Evolutionary conservation across 1,284 basidiomycete species (phyloP), one percentile per base, ranked within the genome.

Genomic region (Ganoderma lucidum): DNA sequence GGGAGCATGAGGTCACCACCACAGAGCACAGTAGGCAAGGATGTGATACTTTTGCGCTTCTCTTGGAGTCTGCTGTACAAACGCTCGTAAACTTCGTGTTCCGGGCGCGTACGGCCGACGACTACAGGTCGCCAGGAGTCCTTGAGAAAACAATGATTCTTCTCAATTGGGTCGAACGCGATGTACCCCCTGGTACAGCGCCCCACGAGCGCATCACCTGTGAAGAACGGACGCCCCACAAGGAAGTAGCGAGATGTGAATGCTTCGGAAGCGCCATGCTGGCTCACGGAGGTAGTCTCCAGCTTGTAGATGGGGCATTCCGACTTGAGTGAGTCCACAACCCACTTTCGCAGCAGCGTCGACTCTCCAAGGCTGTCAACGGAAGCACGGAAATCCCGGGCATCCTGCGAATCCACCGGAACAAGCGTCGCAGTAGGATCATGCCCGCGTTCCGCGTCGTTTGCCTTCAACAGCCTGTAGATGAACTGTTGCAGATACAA

Each of bases 91-190:
- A 70, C 58, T 35, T 58, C 53, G 19, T 67, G 62, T 37, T 70
- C 69, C 1, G 68, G 64, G 37, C 61, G 64, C 5, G 63, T 55
- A 14, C 59, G 45, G 10, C 51, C 51, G 12, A 39, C 35, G 37
- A 66, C 56, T 23, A 53, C 32, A 14, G 68, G 37, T 9, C 68
- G 68, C 69, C 69, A 70, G 45, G 17, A 65, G 58, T 70, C 69
- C 42, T 67, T 70, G n/a, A 67, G 37, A 15, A 55, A 70, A 35
- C 63, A 62, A n/a, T 28, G 41, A 3, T 1, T 28, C 37, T 42
- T 30, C 19, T n/a, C 28, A 6, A 10, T 10, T 14, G 66, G 51
- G 45, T 66, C 35, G 23, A 58, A 56, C 15, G 69, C 69, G 14
- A 67, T 55, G 42, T 63, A 70, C 3, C 65, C 62, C 37, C 55